These are phyloP conservation scores for Fomitiporia mediterranea DNA, from an alignment of 1,284 basidiomycete species.

Conservation along the genomic window DNA sequence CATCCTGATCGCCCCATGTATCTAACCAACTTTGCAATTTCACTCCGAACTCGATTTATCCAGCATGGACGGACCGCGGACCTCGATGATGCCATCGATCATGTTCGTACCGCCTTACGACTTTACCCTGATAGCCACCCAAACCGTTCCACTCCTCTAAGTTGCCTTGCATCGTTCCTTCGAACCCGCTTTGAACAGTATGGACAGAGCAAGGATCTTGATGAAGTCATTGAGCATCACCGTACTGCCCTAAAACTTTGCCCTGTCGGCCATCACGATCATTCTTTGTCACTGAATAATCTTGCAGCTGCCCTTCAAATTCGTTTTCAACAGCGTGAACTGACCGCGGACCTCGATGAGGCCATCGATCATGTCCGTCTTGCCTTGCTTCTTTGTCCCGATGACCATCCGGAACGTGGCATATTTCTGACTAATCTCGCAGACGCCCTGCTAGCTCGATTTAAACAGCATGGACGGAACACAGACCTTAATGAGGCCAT, in stretches of 20 bases:
- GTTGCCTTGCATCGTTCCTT: neutral
- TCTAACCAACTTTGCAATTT: neutral
- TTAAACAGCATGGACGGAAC: neutral
- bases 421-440: neutral
- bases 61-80: neutral
- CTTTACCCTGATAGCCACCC: neutral
- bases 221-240: neutral
- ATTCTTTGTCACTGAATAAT: neutral
- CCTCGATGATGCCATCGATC: neutral
- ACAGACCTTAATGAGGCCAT: neutral
- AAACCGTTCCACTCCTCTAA: neutral
- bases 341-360: neutral
- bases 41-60: neutral
- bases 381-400: neutral
- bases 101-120: neutral
- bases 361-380: neutral
- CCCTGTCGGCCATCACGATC: neutral
- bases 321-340: neutral
- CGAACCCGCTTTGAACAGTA: conserved; percentile 9
- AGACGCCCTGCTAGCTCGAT: neutral
- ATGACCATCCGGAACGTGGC: neutral
- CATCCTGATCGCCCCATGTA: neutral
- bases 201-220: conserved; percentile 21
- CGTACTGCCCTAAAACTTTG: neutral
- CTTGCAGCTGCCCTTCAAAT: neutral